Percentiles rank a stretch among this genome's conserved stretches.
Evolutionary conservation across 108 stramenopile genomes (phyloP).

Genomic region (Nannochloropsis salina): DNA sequence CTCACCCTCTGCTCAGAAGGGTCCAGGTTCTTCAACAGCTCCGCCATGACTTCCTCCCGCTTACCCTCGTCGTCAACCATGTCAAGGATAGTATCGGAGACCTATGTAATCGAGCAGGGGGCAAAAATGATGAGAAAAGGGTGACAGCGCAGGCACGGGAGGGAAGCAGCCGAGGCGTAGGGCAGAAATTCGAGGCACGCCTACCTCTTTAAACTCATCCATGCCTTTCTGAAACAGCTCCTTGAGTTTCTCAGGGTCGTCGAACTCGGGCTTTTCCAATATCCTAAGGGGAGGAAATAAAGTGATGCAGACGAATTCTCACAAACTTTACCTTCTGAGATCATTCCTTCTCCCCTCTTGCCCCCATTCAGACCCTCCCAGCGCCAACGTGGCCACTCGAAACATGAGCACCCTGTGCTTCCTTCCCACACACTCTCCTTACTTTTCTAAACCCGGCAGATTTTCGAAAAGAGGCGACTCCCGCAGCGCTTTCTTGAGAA

Average conservation of each 20-base stretch:
- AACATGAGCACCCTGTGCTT: not conserved
- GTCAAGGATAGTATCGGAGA: not conserved
- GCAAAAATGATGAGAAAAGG: not conserved
- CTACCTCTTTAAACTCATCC: not conserved
- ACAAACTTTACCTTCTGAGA: too few relatives aligned
- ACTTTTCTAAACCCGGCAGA: not conserved
- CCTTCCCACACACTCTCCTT: not conserved
- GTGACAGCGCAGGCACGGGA: not conserved
- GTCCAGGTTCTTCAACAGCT: not conserved
- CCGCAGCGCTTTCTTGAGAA: not conserved
- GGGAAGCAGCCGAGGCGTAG: not conserved
- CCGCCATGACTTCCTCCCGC: not conserved
- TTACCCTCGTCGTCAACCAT: not conserved
- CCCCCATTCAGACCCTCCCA: not conserved
- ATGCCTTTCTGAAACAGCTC: not conserved
- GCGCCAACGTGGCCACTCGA: not conserved
- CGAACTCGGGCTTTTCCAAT: not conserved
- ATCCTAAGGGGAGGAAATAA: not conserved
- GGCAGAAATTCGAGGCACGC: not conserved
- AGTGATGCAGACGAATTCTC: not conserved
- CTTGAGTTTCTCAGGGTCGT: not conserved
- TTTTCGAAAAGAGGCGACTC: not conserved
- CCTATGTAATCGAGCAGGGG: not conserved
- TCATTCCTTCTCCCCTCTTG: too few relatives aligned
- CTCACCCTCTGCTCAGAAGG: not conserved